These are phyloP conservation scores for Diatrype stigma DNA, from an alignment of 2,329 filamentous ascomycete species.

Conservation along the genomic window DNA sequence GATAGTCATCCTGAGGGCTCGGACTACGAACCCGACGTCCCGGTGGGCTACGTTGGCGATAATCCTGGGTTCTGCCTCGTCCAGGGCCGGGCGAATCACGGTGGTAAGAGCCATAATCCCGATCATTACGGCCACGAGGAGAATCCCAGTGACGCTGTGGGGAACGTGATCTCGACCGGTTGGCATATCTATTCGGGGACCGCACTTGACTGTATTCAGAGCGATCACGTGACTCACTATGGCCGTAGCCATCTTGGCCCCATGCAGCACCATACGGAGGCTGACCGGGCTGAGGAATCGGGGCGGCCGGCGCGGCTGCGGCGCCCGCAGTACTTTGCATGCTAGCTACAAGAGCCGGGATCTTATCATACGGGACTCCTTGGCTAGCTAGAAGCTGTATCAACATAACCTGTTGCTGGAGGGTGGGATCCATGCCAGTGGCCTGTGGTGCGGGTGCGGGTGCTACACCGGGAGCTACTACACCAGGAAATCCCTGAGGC, in stretches of 20 bases:
- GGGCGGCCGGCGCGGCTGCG: slow-evolving; percentile 27
- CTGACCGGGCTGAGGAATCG: slow-evolving; percentile 36
- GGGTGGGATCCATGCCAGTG: slow-evolving; percentile 45
- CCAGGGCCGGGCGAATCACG: slow-evolving; percentile 62
- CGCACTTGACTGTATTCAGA: slow-evolving; percentile 53
- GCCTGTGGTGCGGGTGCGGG: slow-evolving; percentile 27
- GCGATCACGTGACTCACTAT: slow-evolving; percentile 51
- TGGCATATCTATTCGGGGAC: slow-evolving; percentile 57
- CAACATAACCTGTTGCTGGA: slow-evolving; percentile 69
- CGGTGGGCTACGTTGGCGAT: slow-evolving; percentile 83
- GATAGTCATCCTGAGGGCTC: slow-evolving; percentile 42
- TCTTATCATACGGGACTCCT: slow-evolving; percentile 74
- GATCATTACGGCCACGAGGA: slow-evolving; percentile 59
- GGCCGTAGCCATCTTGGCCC: slow-evolving; percentile 32
- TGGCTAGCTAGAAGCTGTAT: slow-evolving; percentile 72
- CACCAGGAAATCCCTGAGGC: slow-evolving; percentile 30
- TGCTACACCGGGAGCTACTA: slow-evolving; percentile 32
- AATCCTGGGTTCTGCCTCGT: slow-evolving; percentile 60
- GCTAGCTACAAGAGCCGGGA: slow-evolving; percentile 54
- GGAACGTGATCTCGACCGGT: slow-evolving; percentile 74
- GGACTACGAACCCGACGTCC: slow-evolving; percentile 64
- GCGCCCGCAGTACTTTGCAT: slow-evolving; percentile 39
- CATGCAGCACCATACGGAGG: slow-evolving; percentile 35
- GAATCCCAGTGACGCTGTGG: slow-evolving; percentile 70
- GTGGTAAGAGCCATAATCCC: slow-evolving; percentile 68